Evolutionary conservation across 352 stramenopile genomes (phyloP).

Genomic region (Phytophthora parvispora): DNA sequence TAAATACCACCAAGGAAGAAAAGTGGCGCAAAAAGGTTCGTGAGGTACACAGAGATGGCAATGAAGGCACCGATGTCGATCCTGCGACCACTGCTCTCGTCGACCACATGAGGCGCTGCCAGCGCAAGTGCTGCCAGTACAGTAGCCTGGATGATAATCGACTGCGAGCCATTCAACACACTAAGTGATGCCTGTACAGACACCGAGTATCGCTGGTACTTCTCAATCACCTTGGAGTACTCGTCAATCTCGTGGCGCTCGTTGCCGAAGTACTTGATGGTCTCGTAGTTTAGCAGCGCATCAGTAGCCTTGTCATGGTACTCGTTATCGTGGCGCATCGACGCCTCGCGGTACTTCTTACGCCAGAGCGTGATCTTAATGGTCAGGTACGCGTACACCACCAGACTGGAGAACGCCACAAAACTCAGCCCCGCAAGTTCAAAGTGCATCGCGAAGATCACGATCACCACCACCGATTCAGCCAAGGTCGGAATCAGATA

Average conservation of each 20-base stretch:
- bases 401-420: conserved; percentile 96
- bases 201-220: conserved; percentile 95
- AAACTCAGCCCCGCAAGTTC: conserved; percentile 93
- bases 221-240: conserved; percentile 94
- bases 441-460: conserved; percentile 95
- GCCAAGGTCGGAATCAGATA: conserved; percentile 96
- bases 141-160: conserved; percentile 85
- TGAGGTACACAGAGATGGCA: conserved; percentile 96
- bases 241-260: conserved; percentile 94
- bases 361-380: conserved; percentile 98
- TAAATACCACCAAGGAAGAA: conserved; percentile 97
- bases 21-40: conserved; percentile 97
- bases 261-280: conserved; percentile 98
- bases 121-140: conserved; percentile 72
- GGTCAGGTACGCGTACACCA: conserved; percentile 97
- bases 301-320: conserved; percentile 98
- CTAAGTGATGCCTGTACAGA: conserved; percentile 95
- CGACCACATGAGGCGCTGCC: conserved; percentile 78
- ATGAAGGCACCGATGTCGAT: conserved; percentile 97
- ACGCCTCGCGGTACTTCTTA: conserved; percentile 97
- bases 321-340: conserved; percentile 97
- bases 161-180: conserved; percentile 96
- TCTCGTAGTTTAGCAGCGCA: conserved; percentile 98
- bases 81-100: conserved; percentile 68
- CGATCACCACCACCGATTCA: conserved; percentile 96